Evolutionary conservation across 2,329 filamentous ascomycete species (phyloP), one percentile per base, ranked within the genome.

Genomic region (Pezicula rhizophila): DNA sequence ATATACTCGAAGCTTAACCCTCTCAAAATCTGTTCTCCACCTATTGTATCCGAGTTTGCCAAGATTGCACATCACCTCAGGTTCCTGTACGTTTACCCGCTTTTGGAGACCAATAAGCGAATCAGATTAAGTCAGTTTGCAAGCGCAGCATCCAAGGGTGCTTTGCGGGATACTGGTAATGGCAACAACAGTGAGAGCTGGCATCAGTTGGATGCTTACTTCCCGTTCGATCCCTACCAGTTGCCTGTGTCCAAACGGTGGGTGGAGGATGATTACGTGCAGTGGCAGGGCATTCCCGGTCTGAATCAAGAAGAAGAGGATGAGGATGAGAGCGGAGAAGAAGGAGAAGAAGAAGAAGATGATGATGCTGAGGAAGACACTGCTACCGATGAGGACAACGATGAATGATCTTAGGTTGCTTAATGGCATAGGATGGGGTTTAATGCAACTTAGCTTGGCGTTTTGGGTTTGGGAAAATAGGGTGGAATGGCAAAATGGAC

Each of bases 221-320:
- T 97, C 62, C 93, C 93, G 0, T 99, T 99, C 62, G 93, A 99
- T 64, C 95, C 95, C 2, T 99, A 97, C 66, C 86, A 92, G 61
- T 73, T 99, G 44, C 91, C 91, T 1, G 75, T 82, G 57, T 96
- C 91, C 66, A 89, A 87, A 67, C 78, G 82, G 51, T 97, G 93
- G 95, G 71, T 99, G 11, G 85, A 90, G 53, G 77, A 80, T 17
- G 86, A 95, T 63, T 96, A 96, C 62, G 77, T 92, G 26, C 76
- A 84, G 45, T 96, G 89, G 87, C 80, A 80, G 54, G 78, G 83
- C 5, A 80, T 95, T 33, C 82, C 83, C 1, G 88, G 87, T 0
- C 68, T 90, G 10, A 77, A 84, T 50, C 76, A 75, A 20, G 76
- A 78, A 5, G 74, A 76, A 6, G 71, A 78, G 42, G 76, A 76